These are phyloP conservation scores for Backusella circina DNA, from an alignment of 192 early-diverging fungal genomes.

Conservation along the genomic window DNA sequence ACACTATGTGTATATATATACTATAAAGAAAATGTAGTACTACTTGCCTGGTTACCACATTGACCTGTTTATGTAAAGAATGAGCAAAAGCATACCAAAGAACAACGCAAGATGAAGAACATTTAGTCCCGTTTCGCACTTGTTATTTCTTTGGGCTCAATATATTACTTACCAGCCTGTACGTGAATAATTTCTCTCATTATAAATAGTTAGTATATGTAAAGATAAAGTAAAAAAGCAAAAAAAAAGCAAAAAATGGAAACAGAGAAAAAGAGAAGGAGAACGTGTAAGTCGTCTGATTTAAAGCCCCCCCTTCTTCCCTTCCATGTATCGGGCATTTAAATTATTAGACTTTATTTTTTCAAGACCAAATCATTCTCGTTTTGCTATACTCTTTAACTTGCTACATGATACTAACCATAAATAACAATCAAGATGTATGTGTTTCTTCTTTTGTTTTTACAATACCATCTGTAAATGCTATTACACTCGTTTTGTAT, in stretches of 20 bases:
- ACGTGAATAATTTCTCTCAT: slow-evolving; percentile 63
- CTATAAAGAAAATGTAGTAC: not conserved
- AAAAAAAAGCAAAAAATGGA: not conserved
- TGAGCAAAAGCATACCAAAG: not conserved
- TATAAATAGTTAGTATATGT: not conserved
- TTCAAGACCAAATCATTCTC: not conserved
- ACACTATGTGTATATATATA: not conserved
- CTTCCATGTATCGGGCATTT: not conserved
- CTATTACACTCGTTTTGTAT: not conserved
- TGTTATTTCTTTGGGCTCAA: not conserved
- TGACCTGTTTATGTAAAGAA: slow-evolving; percentile 37
- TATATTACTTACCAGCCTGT: slow-evolving; percentile 45
- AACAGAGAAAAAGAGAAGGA: not conserved
- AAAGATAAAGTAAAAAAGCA: not conserved
- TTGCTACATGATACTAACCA: not conserved
- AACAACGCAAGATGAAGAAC: not conserved
- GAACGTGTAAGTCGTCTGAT: slow-evolving; percentile 3
- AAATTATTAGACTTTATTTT: not conserved
- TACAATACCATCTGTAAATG: not conserved
- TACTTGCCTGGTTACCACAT: slow-evolving; percentile 44
- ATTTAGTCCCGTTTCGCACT: not conserved
- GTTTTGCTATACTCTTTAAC: not conserved
- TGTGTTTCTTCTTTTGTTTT: not conserved
- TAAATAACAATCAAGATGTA: not conserved
- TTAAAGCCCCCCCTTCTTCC: not conserved